phyloP scores from a whole-genome alignment of 768 basidiomycete genomes.

The Zangia roseola region DNA sequence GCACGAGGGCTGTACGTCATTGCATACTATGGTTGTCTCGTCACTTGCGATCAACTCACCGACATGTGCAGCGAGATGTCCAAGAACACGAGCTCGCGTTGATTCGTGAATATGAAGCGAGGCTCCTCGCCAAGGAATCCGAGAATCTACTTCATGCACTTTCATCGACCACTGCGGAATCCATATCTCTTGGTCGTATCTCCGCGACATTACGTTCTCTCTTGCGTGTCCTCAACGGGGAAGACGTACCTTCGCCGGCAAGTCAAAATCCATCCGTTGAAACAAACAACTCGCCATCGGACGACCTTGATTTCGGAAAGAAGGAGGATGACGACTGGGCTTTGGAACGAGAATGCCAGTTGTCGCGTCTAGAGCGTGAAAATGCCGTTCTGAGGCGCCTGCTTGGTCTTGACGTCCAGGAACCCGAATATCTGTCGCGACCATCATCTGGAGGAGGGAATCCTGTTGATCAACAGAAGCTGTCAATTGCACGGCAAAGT shows the following conservation, averaged over 20 bases:
- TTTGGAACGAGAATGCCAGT: constrained; percentile 87
- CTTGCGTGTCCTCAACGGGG: constrained; percentile 68
- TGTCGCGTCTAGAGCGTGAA: constrained; percentile 83
- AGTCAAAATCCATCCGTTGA: constrained; percentile 3
- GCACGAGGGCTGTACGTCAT: constrained; percentile 80
- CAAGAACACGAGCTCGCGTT: constrained; percentile 90
- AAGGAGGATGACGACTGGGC: constrained; percentile 68
- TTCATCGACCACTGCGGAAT: constrained; percentile 59
- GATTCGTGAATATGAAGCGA: constrained; percentile 87
- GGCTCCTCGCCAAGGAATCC: constrained; percentile 75
- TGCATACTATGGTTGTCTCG: neutral
- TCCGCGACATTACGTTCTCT: constrained; percentile 68
- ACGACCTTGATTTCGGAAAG: constrained; percentile 24
- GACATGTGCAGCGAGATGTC: constrained; percentile 68
- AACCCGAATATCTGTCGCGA: constrained; percentile 11
- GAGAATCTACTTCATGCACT: constrained; percentile 60
- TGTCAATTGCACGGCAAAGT: constrained; percentile 10
- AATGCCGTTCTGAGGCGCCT: constrained; percentile 79
- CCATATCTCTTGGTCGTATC: constrained; percentile 65
- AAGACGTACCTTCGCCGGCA: constrained; percentile 39
- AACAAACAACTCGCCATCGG: neutral
- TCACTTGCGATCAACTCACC: neutral
- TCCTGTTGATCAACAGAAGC: constrained; percentile 12
- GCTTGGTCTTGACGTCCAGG: constrained; percentile 48
- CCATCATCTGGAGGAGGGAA: constrained; percentile 1